Conservation (phyloP, 192 early-diverging fungal species). For the Radiomyces spectabilis region DNA sequence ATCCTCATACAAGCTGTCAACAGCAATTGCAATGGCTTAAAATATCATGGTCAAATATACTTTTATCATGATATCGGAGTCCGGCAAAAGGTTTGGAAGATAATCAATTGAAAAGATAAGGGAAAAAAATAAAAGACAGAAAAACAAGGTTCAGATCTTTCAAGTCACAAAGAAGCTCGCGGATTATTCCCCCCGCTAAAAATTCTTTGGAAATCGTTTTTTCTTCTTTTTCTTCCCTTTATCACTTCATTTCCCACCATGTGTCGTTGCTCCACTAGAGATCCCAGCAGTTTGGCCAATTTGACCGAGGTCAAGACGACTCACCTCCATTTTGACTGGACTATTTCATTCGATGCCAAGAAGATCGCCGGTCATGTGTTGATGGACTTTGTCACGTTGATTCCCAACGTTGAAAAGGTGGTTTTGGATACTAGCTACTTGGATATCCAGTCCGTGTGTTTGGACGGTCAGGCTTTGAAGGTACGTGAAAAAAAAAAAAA, state of each 20-base stretch:
- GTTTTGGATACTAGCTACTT: conserved; percentile 69
- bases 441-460: conserved; percentile 35
- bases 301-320: conserved; percentile 61
- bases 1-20: too few species aligned
- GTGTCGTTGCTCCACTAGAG: conserved; percentile 20
- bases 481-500: conserved; percentile 6
- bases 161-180: too few species aligned
- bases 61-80: too few species aligned
- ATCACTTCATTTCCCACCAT: not conserved
- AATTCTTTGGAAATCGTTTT: too few species aligned
- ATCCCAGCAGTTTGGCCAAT: conserved; percentile 85
- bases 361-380: conserved; percentile 58
- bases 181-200: too few species aligned
- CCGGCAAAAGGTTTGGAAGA: too few species aligned
- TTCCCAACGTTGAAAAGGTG: conserved; percentile 45
- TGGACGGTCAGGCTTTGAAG: conserved; percentile 12
- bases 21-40: too few species aligned
- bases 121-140: too few species aligned
- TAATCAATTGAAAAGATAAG: too few species aligned
- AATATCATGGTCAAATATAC: too few species aligned
- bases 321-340: conserved; percentile 71
- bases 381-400: conserved; percentile 50
- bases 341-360: conserved; percentile 70
- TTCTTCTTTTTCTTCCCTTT: conserved; percentile 6
- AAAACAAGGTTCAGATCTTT: too few species aligned